These are phyloP conservation scores for Hypericum androsaemum DNA, from an alignment of 345 rosid species.

Conservation along the genomic window DNA sequence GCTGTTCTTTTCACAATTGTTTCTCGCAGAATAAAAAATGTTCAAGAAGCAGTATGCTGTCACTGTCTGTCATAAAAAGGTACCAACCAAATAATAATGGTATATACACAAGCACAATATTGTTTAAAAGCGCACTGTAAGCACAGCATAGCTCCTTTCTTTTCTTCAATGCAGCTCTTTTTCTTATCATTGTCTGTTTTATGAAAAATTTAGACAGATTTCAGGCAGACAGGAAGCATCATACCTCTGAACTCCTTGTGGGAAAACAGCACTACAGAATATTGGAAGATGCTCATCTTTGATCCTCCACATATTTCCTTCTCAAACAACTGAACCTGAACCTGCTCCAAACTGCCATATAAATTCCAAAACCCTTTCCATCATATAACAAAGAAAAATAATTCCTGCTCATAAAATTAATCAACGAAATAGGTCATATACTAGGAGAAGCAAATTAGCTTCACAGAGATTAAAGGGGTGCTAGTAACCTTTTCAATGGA, in stretches of 20 bases:
- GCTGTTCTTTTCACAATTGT: too few relatives aligned
- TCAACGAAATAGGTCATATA: background rate
- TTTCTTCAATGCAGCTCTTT: too few relatives aligned
- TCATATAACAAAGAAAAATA: conserved; percentile 22
- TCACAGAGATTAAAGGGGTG: conserved; percentile 9
- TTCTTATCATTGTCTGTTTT: too few relatives aligned
- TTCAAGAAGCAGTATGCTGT: too few relatives aligned
- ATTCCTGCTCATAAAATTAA: background rate
- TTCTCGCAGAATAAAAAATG: too few relatives aligned
- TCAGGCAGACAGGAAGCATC: conserved; percentile 3
- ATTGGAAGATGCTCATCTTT: conserved; percentile 55
- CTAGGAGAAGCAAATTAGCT: conserved; percentile 2
- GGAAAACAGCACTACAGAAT: conserved; percentile 55
- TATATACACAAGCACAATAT: too few relatives aligned
- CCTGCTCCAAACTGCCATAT: conserved; percentile 86
- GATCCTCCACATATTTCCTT: conserved; percentile 65
- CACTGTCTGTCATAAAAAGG: too few relatives aligned
- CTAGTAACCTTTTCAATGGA: conserved; percentile 51
- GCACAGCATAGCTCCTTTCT: too few relatives aligned
- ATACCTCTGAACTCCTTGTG: conserved; percentile 46
- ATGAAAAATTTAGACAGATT: too few relatives aligned
- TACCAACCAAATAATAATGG: too few relatives aligned
- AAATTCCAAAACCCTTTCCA: conserved; percentile 41
- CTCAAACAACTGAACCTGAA: conserved; percentile 69
- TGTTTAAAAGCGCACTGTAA: too few relatives aligned